Percentiles rank a stretch among this genome's conserved stretches.
These are phyloP conservation scores for Collybia nuda DNA, from an alignment of 768 basidiomycete genomes.

Conservation along the genomic window DNA sequence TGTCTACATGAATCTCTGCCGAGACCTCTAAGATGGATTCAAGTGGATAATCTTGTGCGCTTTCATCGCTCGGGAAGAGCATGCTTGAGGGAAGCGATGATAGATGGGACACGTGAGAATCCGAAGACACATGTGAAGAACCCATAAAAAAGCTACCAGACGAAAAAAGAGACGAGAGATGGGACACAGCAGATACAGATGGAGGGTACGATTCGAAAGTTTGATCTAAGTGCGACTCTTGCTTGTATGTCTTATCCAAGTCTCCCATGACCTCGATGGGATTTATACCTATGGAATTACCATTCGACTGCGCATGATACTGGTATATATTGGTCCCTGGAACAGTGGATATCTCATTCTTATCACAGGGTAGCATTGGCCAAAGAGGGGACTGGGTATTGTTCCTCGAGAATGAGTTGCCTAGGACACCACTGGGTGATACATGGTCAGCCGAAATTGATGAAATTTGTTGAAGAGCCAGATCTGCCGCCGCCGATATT, in stretches of 20 bases:
- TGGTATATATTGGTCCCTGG: slow-evolving; percentile 30
- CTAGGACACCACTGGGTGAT: background rate
- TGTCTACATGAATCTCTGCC: background rate
- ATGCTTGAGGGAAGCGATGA: background rate
- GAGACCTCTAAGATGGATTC: background rate
- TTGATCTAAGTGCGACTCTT: background rate
- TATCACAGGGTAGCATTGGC: background rate
- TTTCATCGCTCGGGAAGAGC: background rate
- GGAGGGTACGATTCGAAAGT: slow-evolving; percentile 3
- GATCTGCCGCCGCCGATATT: slow-evolving; percentile 32
- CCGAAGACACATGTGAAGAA: no score
- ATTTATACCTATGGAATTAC: slow-evolving; percentile 28
- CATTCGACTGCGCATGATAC: slow-evolving; percentile 16
- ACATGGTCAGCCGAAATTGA: background rate
- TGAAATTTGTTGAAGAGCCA: slow-evolving; percentile 27
- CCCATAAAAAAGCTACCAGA: background rate
- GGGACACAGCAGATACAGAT: slow-evolving; percentile 2
- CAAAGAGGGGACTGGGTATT: slow-evolving; percentile 3
- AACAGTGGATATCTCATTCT: slow-evolving; percentile 14
- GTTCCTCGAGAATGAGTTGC: slow-evolving; percentile 6
- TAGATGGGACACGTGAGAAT: no score
- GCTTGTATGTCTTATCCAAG: background rate
- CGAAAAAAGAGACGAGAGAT: background rate
- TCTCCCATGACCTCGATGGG: slow-evolving; percentile 34
- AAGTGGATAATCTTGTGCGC: background rate